phyloP scores from a whole-genome alignment of 140 eudicot genomes.

The Eryngium alpinum region DNA sequence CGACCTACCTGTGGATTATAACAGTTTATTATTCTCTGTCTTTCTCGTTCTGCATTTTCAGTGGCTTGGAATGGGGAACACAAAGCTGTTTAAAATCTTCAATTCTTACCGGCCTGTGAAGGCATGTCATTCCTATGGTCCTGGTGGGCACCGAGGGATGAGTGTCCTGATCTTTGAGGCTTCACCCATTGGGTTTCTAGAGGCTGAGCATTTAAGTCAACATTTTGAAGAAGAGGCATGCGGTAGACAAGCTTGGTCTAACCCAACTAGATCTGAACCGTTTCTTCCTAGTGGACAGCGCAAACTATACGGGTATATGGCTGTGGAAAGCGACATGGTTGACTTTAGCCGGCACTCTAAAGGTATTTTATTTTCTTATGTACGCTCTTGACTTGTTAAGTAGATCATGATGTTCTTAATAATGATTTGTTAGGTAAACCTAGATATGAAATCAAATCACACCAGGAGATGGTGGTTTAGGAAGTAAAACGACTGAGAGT shows the following conservation, averaged over 20 bases:
- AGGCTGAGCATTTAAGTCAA: slow-evolving; percentile 68
- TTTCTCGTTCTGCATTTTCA: slow-evolving; percentile 5
- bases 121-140: slow-evolving; percentile 70
- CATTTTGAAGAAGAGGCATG: slow-evolving; percentile 43
- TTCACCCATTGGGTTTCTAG: slow-evolving; percentile 59
- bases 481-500: no score
- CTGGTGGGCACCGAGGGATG: slow-evolving; percentile 82
- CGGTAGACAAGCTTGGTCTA: slow-evolving; percentile 63
- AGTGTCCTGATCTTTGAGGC: slow-evolving; percentile 72
- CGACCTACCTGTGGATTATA: background rate
- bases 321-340: slow-evolving; percentile 52
- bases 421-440: slow-evolving; percentile 41
- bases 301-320: slow-evolving; percentile 67
- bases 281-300: slow-evolving; percentile 51
- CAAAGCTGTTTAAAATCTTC: slow-evolving; percentile 69
- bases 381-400: background rate
- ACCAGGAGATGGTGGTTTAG: no score
- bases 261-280: slow-evolving; percentile 21
- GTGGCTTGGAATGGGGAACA: slow-evolving; percentile 91
- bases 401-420: background rate
- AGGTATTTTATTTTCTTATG: slow-evolving; percentile 32
- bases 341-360: slow-evolving; percentile 54
- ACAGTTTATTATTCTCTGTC: background rate
- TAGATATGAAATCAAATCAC: slow-evolving; percentile 59
- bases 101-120: slow-evolving; percentile 46